Evolutionary conservation across 108 stramenopile genomes (phyloP), one percentile per base, ranked within the genome.

Genomic region (Cyclotella atomus): DNA sequence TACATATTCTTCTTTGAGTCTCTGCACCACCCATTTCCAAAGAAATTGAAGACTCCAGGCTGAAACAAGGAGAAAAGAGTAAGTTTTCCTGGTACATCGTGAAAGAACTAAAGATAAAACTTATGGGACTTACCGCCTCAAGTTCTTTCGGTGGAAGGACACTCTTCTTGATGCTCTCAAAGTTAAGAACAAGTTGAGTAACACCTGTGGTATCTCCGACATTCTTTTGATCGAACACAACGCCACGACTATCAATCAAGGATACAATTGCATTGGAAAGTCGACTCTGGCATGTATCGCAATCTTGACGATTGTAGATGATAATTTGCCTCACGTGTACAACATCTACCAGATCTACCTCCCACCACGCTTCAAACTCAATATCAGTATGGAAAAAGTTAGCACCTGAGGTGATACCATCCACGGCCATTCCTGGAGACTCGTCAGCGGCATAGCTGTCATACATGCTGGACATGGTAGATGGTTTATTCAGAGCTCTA

Each of bases 211-310:
- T 61, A 30, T 61, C 20, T 7, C 60, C 60, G 21, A 61, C 21
- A 24, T 21, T 61, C 29, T 61, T 41, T 2, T 20, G 29, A 20
- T 61, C 19, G 43, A 23, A 61, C 0, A 14, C 41, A 25, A 0
- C 20, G 19, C 60, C 60, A 2, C 1, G 3, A 24, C 9, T 24
- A 61, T 61, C 38, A 20, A 61, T 61, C 24, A 61, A 41, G 3
- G 60, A 61, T 61, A 61, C 60, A 24, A 61, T 19, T 8, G 60
- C 60, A 41, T 61, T 61, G 1, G 60, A 61, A 2, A 61, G 29
- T 1, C 41, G 60, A 21, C 19, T 12, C 43, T 61, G 60, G 20
- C 60, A 61, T 43, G 38, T 9, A 41, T 23, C 36, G 12, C 60
- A 43, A 14, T 61, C 38, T 21, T 61, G 29, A n/a, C 56, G 60